Evolutionary conservation across 176 grass and related monocot genomes (phyloP).

Genomic region (Metroxylon sagu): DNA sequence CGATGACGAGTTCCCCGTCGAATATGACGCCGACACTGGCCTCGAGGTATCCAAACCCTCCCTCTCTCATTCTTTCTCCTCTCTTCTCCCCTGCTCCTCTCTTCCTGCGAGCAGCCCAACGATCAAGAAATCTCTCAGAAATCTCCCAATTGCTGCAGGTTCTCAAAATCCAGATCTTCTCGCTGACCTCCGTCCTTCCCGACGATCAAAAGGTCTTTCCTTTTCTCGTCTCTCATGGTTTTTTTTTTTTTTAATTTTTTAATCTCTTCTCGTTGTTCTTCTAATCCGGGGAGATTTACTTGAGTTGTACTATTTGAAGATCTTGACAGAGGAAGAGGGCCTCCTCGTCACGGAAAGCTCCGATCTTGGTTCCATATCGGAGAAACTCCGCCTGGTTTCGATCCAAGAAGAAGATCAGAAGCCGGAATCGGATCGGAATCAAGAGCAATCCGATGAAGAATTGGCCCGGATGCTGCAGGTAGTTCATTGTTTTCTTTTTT

Average conservation of each 20-base stretch:
- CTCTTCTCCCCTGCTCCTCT: background rate
- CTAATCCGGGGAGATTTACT: background rate
- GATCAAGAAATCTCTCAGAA: too few relatives aligned
- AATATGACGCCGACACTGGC: constrained; percentile 67
- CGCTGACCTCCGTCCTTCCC: constrained; percentile 71
- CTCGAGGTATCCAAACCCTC: constrained; percentile 34
- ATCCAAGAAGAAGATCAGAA: constrained; percentile 20
- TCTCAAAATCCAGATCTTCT: constrained; percentile 73
- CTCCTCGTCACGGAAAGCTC: constrained; percentile 45
- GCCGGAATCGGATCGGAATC: constrained; percentile 18
- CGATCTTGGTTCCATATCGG: constrained; percentile 46
- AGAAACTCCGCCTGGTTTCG: constrained; percentile 42
- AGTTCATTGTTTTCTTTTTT: background rate
- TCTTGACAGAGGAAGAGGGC: constrained; percentile 50
- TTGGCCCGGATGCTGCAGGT: constrained; percentile 74
- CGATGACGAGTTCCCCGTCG: constrained; percentile 34
- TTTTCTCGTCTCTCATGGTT: background rate
- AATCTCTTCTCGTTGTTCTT: background rate
- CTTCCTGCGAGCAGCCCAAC: background rate
- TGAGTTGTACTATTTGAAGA: constrained; percentile 24
- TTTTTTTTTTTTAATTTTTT: background rate
- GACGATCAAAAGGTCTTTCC: constrained; percentile 63
- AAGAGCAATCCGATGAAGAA: constrained; percentile 60
- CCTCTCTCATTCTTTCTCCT: constrained; percentile 2
- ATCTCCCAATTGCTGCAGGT: background rate